Evolutionary conservation across 2,329 filamentous ascomycete genomes (phyloP).

Genomic region (Ophiostoma piceae): DNA sequence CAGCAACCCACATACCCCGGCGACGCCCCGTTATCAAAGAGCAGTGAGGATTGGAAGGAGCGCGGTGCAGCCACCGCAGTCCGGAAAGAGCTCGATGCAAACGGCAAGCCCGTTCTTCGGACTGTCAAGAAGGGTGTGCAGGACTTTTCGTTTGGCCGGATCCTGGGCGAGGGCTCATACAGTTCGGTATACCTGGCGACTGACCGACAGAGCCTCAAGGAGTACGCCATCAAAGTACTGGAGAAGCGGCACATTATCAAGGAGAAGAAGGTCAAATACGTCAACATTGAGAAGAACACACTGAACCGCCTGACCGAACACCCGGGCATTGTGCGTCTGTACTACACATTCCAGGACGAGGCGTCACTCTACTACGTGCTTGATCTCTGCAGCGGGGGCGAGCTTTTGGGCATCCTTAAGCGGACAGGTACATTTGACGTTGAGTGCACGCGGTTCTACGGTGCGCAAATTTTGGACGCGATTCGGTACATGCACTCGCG

Average conservation of each 20-base stretch:
- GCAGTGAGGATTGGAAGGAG: slow-evolving; percentile 93
- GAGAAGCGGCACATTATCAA: slow-evolving; percentile 99
- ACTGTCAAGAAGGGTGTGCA: slow-evolving; percentile 95
- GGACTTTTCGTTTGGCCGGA: slow-evolving; percentile 88
- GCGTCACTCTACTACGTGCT: slow-evolving; percentile 93
- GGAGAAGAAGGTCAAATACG: slow-evolving; percentile 99
- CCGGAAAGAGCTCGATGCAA: slow-evolving; percentile 76
- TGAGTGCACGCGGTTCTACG: slow-evolving; percentile 90
- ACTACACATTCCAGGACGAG: slow-evolving; percentile 98
- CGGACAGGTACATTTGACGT: slow-evolving; percentile 91
- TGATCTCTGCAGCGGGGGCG: slow-evolving; percentile 86
- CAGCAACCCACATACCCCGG: slow-evolving; percentile 28
- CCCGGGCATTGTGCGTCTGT: slow-evolving; percentile 89
- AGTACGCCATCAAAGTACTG: slow-evolving; percentile 96
- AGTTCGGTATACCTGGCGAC: slow-evolving; percentile 91
- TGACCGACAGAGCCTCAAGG: slow-evolving; percentile 86
- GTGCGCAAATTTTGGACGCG: slow-evolving; percentile 90
- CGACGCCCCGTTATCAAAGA: slow-evolving; percentile 35
- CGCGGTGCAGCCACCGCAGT: slow-evolving; percentile 82
- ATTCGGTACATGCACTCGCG: slow-evolving; percentile 97
- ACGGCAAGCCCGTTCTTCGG: slow-evolving; percentile 73
- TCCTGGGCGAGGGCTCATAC: slow-evolving; percentile 94
- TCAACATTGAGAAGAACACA: slow-evolving; percentile 99
- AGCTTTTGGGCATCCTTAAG: slow-evolving; percentile 87
- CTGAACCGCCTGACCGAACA: slow-evolving; percentile 94